A percentile compares a stretch with the other conserved stretches of the same genome.
Evolutionary conservation across 179 eudicot species (phyloP).

Genomic region (Nepenthes alata): DNA sequence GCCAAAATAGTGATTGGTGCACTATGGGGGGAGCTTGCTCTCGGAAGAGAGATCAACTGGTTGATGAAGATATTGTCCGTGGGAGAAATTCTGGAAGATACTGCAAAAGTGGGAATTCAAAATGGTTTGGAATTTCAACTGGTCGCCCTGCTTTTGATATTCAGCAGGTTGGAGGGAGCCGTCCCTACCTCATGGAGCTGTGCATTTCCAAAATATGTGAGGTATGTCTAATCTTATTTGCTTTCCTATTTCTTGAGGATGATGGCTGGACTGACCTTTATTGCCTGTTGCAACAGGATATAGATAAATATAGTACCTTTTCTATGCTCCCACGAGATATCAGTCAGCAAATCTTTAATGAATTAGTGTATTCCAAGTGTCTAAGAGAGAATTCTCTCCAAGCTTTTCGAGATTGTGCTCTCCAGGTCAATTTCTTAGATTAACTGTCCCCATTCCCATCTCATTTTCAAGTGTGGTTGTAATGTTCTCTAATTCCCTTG

Average conservation of each 20-base stretch:
- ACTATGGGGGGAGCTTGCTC: constrained; percentile 53
- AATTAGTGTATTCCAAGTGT: constrained; percentile 41
- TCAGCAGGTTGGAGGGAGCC: constrained; percentile 25
- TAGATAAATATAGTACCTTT: constrained; percentile 34
- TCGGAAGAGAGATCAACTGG: constrained; percentile 48
- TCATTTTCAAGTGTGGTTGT: background rate
- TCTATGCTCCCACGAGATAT: constrained; percentile 70
- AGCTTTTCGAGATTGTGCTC: constrained; percentile 68
- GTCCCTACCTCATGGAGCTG: constrained; percentile 55
- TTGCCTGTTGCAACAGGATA: constrained; percentile 29
- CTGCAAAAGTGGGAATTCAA: constrained; percentile 51
- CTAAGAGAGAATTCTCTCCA: constrained; percentile 33
- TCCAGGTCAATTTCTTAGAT: constrained; percentile 27
- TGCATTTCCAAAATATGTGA: constrained; percentile 44
- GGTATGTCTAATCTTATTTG: constrained; percentile 20
- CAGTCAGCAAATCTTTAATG: constrained; percentile 59
- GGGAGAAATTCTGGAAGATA: constrained; percentile 43
- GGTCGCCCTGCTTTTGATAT: constrained; percentile 27
- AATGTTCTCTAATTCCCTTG: background rate
- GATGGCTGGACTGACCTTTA: constrained; percentile 4
- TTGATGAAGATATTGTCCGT: constrained; percentile 28
- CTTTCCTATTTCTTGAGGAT: background rate
- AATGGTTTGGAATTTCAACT: constrained; percentile 55
- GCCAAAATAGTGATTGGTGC: background rate
- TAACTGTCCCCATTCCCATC: background rate